Percentiles rank a stretch among this genome's conserved stretches.
Evolutionary conservation across 164 flowering plant species (phyloP).

Genomic region (Vitis amurensis): DNA sequence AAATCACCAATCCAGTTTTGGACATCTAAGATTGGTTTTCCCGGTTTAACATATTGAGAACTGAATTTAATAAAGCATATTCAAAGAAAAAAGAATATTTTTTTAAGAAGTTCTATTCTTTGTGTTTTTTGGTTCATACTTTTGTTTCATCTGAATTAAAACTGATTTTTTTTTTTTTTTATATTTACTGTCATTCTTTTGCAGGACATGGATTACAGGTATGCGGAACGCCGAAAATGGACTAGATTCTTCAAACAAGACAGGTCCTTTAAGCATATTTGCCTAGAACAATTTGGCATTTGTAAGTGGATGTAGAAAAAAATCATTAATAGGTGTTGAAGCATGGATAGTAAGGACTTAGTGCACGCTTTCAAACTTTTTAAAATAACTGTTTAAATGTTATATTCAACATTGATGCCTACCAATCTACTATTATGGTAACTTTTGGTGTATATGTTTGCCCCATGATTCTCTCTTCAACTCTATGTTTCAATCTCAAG

Average conservation of each 20-base stretch:
- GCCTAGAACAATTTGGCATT: conserved; percentile 24
- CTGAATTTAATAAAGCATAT: no score
- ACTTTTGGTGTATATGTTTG: neutral
- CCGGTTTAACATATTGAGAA: no score
- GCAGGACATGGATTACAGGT: conserved; percentile 57
- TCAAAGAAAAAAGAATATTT: neutral
- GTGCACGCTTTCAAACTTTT: neutral
- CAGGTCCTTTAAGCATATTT: conserved; percentile 61
- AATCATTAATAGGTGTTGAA: conserved; percentile 4
- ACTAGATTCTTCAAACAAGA: conserved; percentile 48
- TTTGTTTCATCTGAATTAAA: neutral
- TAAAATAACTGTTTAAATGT: neutral
- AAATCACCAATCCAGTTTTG: no score
- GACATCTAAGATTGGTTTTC: no score
- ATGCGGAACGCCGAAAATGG: conserved; percentile 46
- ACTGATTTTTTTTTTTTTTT: neutral
- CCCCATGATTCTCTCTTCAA: neutral
- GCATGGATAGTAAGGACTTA: neutral
- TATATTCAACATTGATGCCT: neutral
- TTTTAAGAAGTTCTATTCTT: neutral
- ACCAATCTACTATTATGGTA: neutral
- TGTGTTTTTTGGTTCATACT: neutral
- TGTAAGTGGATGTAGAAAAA: neutral
- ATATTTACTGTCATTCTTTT: conserved; percentile 10
- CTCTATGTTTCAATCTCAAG: neutral